Evolutionary conservation across 140 eudicot genomes (phyloP).

Genomic region (Cichorium intybus): DNA sequence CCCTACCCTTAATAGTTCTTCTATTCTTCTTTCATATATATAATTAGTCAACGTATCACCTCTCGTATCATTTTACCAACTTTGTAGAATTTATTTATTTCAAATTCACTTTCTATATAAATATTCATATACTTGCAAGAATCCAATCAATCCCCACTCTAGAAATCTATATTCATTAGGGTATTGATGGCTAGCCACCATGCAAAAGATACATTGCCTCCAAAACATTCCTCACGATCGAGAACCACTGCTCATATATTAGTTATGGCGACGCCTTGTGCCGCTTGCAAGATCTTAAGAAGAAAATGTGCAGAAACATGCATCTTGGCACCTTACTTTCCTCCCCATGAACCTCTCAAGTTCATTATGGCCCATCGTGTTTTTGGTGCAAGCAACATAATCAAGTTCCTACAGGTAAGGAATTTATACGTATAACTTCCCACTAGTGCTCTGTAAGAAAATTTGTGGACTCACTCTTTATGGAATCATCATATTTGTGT

Average conservation of each 20-base stretch:
- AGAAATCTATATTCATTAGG: neutral
- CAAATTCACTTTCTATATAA: too few relatives aligned
- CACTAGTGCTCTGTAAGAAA: neutral
- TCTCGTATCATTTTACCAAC: too few relatives aligned
- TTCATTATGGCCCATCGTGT: slow-evolving; percentile 49
- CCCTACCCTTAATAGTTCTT: too few relatives aligned
- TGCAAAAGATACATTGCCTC: neutral
- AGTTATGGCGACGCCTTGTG: slow-evolving; percentile 32
- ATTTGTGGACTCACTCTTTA: neutral
- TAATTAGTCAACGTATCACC: too few relatives aligned
- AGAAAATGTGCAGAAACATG: slow-evolving; percentile 44
- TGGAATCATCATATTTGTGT: neutral
- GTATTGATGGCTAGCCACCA: neutral
- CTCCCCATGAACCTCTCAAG: slow-evolving; percentile 44
- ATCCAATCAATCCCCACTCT: slow-evolving; percentile 4
- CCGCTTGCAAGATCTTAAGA: slow-evolving; percentile 45
- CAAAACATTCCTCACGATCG: neutral
- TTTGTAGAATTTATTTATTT: too few relatives aligned
- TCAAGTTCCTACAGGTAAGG: slow-evolving; percentile 57
- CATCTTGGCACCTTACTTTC: slow-evolving; percentile 48
- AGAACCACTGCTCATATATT: neutral
- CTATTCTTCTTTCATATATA: too few relatives aligned
- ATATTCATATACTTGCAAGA: neutral
- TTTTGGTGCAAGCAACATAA: slow-evolving; percentile 63
- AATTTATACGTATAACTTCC: neutral